Base-by-base conservation (phyloP, 495 filamentous ascomycete species). In the Aspergillus campestris region DNA sequence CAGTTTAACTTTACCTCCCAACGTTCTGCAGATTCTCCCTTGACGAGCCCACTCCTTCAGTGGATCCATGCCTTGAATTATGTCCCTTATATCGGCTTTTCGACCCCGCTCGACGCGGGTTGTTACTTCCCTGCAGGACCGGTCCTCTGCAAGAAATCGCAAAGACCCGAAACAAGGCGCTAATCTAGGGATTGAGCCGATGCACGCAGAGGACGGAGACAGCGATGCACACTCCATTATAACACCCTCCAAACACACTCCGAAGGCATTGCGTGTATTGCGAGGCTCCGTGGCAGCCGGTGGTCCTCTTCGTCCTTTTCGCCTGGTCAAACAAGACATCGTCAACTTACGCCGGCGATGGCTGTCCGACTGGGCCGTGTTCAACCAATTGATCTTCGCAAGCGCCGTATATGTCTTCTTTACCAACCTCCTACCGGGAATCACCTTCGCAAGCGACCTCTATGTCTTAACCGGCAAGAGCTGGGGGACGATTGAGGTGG, bases 391-490 rank as follows among this genome's bases (percentile, higher is more conserved):
- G 42, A 65, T 87, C 8, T 67, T 87, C 49, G 83, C 83, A 8
- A 82, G 78, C 37, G 81, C 83, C 2, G 79, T 87, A 12, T 86
- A 82, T 61, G 74, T 87, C 15, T 87, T 86, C 60, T 87, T 87
- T 49, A 86, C 81, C 11, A 87, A 87, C 59, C 65, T 87, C 1
- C 66, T 87, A 5, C 83, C 83, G 0, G 81, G 83, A 3, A 85
- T 87, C 52, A 86, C 83, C 0, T 87, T 86, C 61, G 81, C 80
- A 0, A 81, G 75, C 52, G 83, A 87, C 55, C 58, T 86, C 31
- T 83, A 84, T 52, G 76, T 79, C 0, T 59, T 81, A 47, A 86
- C 83, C 0, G 81, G 82, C 24, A 62, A 73, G 52, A 82, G 69
- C 42, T 87, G 81, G 74, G 83, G 81, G 0, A 80, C 83, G 0